phyloP scores from a whole-genome alignment of 768 basidiomycete species.

The Pleurotus cornucopiae region DNA sequence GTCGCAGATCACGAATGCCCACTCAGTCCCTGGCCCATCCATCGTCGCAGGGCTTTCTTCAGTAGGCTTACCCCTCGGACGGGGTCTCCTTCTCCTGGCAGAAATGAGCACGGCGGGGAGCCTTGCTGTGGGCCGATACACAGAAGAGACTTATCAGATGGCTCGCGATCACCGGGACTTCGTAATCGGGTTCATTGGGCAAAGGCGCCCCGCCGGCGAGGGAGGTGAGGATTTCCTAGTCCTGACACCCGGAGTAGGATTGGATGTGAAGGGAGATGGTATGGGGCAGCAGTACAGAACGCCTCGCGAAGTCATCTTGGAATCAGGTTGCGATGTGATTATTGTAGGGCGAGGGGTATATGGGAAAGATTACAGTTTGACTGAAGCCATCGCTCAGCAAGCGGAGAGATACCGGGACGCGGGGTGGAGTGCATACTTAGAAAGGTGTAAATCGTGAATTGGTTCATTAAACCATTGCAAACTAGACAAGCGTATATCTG shows the following conservation, averaged over 20 bases:
- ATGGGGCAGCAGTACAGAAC: conserved; percentile 97
- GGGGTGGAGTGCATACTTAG: conserved; percentile 90
- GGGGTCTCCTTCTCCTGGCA: conserved; percentile 87
- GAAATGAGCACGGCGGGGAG: conserved; percentile 95
- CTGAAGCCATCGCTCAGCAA: conserved; percentile 48
- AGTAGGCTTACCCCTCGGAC: conserved; percentile 77
- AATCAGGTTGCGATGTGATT: conserved; percentile 89
- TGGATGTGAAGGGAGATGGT: conserved; percentile 72
- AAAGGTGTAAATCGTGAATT: conserved; percentile 28
- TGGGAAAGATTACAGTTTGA: conserved; percentile 48
- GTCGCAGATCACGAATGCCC: conserved; percentile 97
- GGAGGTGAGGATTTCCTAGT: conserved; percentile 80
- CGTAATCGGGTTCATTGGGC: conserved; percentile 96
- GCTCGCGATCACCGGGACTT: conserved; percentile 79
- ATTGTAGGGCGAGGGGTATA: conserved; percentile 97
- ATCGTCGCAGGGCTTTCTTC: conserved; percentile 87
- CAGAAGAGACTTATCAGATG: conserved; percentile 81
- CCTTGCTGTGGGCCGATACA: conserved; percentile 81
- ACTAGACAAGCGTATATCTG: no score
- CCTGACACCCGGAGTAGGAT: conserved; percentile 88
- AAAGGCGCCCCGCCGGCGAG: conserved; percentile 66
- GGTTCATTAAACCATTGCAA: not conserved
- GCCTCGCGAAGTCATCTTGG: conserved; percentile 75
- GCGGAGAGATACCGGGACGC: conserved; percentile 82
- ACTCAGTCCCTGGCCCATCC: conserved; percentile 93